Conservation (phyloP, 208 protist species). For the Phytomonas sp. region DNA sequence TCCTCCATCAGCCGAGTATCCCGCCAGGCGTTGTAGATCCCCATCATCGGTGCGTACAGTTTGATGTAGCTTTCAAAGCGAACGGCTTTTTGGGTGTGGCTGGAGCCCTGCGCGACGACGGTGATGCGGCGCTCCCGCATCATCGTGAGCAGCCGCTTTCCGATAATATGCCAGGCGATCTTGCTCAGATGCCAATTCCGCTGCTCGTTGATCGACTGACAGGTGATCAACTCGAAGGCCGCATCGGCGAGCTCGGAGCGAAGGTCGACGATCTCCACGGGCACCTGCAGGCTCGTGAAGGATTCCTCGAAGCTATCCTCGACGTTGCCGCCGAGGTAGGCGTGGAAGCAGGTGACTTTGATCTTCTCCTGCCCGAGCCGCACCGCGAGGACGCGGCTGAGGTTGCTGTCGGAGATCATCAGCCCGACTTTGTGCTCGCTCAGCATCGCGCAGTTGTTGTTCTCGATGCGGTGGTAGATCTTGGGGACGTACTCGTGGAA, state of each 20-base stretch:
- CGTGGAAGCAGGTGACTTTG: conserved; percentile 85
- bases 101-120: conserved; percentile 85
- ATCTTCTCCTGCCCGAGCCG: conserved; percentile 70
- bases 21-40: conserved; percentile 88
- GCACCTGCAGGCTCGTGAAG: conserved; percentile 64
- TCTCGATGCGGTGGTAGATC: conserved; percentile 86
- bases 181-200: conserved; percentile 86
- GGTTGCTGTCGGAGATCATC: conserved; percentile 86
- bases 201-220: conserved; percentile 67
- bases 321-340: conserved; percentile 74
- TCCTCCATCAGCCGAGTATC: conserved; percentile 80
- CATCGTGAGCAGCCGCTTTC: conserved; percentile 49
- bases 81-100: conserved; percentile 73
- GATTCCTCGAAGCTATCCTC: conserved; percentile 73
- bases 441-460: conserved; percentile 85
- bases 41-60: conserved; percentile 73
- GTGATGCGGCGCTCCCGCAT: conserved; percentile 77
- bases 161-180: conserved; percentile 82
- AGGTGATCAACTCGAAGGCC: conserved; percentile 85
- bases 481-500: conserved; percentile 83
- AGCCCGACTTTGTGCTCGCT: conserved; percentile 82
- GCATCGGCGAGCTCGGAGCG: conserved; percentile 75
- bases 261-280: conserved; percentile 85
- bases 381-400: conserved; percentile 82
- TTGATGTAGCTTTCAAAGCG: conserved; percentile 88